These are phyloP conservation scores for Tremella fuciformis DNA, from an alignment of 768 basidiomycete species.

Conservation along the genomic window DNA sequence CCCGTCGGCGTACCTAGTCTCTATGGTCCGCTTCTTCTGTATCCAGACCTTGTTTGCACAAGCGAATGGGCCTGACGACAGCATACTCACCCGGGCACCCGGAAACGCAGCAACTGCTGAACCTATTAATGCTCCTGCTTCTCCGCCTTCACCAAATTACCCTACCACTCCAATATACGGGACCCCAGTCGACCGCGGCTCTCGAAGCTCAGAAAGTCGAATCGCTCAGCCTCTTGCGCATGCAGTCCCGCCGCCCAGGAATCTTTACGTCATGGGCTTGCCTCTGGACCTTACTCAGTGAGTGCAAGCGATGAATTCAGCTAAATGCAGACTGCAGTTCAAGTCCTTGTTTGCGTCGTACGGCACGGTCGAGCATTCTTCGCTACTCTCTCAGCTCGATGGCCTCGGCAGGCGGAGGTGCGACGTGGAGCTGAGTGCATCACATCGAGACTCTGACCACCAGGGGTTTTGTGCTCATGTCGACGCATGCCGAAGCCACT, in stretches of 20 bases:
- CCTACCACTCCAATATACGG: not conserved
- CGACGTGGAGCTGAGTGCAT: not conserved
- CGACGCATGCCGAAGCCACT: conserved; percentile 33
- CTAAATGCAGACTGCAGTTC: conserved; percentile 28
- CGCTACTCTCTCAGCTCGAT: conserved; percentile 39
- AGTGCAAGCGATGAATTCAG: conserved; percentile 7
- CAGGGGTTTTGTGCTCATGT: conserved; percentile 43
- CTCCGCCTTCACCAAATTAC: not conserved
- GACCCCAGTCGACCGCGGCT: not conserved
- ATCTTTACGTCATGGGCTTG: conserved; percentile 40
- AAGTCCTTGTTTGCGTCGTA: conserved; percentile 23
- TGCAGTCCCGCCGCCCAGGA: conserved; percentile 27
- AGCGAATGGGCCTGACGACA: not conserved
- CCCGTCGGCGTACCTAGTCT: too few relatives aligned
- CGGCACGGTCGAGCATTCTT: conserved; percentile 41
- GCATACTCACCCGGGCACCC: not conserved
- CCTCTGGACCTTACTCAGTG: conserved; percentile 39
- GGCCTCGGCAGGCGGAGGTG: conserved; percentile 33
- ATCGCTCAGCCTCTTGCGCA: not conserved
- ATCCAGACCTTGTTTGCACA: not conserved
- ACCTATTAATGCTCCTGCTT: not conserved
- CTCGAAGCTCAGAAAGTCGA: not conserved
- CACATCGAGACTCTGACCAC: not conserved
- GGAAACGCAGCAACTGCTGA: not conserved
- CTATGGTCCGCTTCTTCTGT: not conserved